Base-by-base conservation (phyloP, 371 early-diverging fungal genomes). In the Rhizopus sp. region DNA sequence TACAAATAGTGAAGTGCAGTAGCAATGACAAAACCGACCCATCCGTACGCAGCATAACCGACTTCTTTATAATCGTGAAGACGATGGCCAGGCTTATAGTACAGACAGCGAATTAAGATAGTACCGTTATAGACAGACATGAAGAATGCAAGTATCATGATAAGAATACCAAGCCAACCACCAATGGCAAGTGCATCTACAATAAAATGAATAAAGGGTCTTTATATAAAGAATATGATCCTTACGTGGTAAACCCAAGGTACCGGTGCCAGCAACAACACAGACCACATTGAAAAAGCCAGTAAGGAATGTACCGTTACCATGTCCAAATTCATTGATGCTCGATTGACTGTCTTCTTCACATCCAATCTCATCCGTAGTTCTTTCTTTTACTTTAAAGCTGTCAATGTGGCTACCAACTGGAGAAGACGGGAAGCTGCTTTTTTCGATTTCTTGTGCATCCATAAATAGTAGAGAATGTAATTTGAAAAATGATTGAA, bases 251-350 rank as follows among this genome's bases (percentile, higher is more conserved):
- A 95, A 78, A 63, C 93, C 93, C 3, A 94, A 73, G 23, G 93
- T 87, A 51, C 95, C 95, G 10, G 91, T 89, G 32, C 95, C 95
- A 3, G 92, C 92, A n/a, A 91, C 85, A 15, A 93, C 88, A 73
- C 92, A 89, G 32, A 82, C 80, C 9, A 89, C 73, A 66, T 84
- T 88, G 39, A 86, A 77, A 47, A 80, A 84, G 31, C 81, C 81
- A 42, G 78, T 78, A 39, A 77, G 66, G 31, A 69, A 69, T 17
- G 50, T 55, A 44, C 71, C 77, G 10, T 59, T 53, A 7, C 77
- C 77, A 17, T 69, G 77, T 9, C 73, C 73, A 53, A 70, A 73
- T 37, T 75, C 70, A 57, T 70, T 65, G 33, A 47, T 53, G 8
- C 49, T 53, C 41, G 67, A 68, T 15, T 34, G 17, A 45, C 29